phyloP scores from a whole-genome alignment of 2,329 filamentous ascomycete species.

The Lachnellula occidentalis region DNA sequence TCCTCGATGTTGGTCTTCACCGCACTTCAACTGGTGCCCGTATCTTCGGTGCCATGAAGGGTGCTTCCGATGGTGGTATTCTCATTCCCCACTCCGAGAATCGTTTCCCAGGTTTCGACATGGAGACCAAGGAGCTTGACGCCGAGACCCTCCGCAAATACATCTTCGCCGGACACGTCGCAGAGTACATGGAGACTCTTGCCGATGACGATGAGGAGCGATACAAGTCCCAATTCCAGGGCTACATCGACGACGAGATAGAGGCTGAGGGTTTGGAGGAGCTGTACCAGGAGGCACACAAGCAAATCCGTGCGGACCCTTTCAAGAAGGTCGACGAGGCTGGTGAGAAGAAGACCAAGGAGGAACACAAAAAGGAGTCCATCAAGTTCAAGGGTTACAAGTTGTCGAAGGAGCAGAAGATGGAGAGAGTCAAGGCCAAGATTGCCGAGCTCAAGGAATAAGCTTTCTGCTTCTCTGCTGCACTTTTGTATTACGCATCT shows the following conservation, averaged over 20 bases:
- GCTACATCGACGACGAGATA: conserved; percentile 95
- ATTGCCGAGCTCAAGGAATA: conserved; percentile 70
- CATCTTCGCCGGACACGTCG: conserved; percentile 97
- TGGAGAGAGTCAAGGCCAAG: conserved; percentile 79
- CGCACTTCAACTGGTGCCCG: conserved; percentile 97
- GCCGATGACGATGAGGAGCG: conserved; percentile 99
- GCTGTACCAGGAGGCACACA: conserved; percentile 89
- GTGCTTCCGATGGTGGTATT: conserved; percentile 96
- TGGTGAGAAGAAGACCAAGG: conserved; percentile 90
- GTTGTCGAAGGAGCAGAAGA: conserved; percentile 78
- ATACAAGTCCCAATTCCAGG: conserved; percentile 95
- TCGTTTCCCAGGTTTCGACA: conserved; percentile 98
- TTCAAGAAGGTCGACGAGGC: conserved; percentile 82
- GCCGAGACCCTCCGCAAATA: conserved; percentile 96
- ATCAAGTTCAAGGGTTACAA: conserved; percentile 79
- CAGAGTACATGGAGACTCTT: conserved; percentile 99
- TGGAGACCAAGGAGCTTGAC: conserved; percentile 96
- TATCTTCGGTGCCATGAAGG: conserved; percentile 99
- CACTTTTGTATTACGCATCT: conserved; percentile 13
- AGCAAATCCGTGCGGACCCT: conserved; percentile 94
- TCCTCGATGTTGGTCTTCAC: conserved; percentile 95
- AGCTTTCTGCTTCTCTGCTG: conserved; percentile 11
- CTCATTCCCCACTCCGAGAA: conserved; percentile 97
- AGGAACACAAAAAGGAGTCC: conserved; percentile 92
- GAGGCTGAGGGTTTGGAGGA: conserved; percentile 98